Conservation (phyloP, 768 basidiomycete genomes). For the Zangia roseola region DNA sequence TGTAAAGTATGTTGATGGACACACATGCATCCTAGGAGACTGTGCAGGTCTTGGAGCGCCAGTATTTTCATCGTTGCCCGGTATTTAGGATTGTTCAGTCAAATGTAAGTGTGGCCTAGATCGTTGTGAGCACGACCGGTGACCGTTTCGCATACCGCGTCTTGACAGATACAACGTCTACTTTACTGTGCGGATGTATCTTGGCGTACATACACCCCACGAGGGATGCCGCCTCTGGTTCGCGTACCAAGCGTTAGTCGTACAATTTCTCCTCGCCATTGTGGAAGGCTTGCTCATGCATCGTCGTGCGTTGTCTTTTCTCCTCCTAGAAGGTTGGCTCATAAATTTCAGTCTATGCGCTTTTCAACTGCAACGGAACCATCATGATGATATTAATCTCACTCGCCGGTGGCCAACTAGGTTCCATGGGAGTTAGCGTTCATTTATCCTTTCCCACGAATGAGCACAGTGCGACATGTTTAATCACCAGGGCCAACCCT, state of each 20-base stretch:
- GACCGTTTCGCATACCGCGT: not conserved
- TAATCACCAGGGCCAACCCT: constrained; percentile 8
- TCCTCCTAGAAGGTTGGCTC: not conserved
- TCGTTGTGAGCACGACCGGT: not conserved
- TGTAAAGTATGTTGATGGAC: not conserved
- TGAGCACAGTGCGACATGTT: constrained; percentile 13
- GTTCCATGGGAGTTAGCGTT: constrained; percentile 18
- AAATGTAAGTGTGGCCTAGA: constrained; percentile 13
- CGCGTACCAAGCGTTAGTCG: constrained; percentile 11
- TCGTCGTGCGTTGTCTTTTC: constrained; percentile 7
- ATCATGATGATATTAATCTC: constrained; percentile 7
- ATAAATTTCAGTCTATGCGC: constrained; percentile 16
- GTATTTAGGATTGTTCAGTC: constrained; percentile 18
- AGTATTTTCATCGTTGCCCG: constrained; percentile 12
- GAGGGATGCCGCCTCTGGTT: constrained; percentile 18
- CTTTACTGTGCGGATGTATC: constrained; percentile 17
- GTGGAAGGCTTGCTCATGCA: constrained; percentile 18
- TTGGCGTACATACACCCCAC: constrained; percentile 2
- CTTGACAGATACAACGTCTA: constrained; percentile 22
- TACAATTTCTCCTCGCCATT: constrained; percentile 11
- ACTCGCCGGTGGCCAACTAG: constrained; percentile 11
- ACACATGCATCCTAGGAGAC: constrained; percentile 2
- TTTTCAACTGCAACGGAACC: constrained; percentile 6
- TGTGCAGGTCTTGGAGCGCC: constrained; percentile 6
- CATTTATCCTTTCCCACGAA: constrained; percentile 2